These are phyloP conservation scores for Lactarius tabidus DNA, from an alignment of 768 basidiomycete genomes.

Conservation along the genomic window DNA sequence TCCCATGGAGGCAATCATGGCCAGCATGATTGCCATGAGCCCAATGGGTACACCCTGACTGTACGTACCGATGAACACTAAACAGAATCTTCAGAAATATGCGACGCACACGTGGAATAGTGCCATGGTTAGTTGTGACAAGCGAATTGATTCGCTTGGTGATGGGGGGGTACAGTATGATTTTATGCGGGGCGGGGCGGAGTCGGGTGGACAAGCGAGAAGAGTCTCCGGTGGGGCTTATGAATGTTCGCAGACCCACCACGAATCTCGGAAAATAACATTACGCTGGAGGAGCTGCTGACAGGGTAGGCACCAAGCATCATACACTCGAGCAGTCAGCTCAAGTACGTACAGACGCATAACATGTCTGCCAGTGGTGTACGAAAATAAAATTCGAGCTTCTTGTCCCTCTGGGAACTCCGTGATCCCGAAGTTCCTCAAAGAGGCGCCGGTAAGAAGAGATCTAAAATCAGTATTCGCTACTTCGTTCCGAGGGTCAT, in stretches of 20 bases:
- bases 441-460: not conserved
- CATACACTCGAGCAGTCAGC: not conserved
- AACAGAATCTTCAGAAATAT: not conserved
- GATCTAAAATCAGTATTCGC: not conserved
- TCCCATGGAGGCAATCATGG: conserved; percentile 66
- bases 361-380: not conserved
- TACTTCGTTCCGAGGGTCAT: not conserved
- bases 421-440: not conserved
- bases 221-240: not conserved
- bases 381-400: not conserved
- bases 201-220: not conserved
- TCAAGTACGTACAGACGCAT: no score
- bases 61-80: conserved; percentile 6
- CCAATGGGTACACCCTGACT: conserved; percentile 62
- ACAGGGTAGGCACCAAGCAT: not conserved
- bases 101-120: conserved; percentile 31
- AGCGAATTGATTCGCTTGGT: not conserved
- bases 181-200: not conserved
- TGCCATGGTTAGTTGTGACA: conserved; percentile 27
- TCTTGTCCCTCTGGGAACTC: not conserved
- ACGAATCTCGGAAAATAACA: conserved; percentile 4
- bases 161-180: not conserved
- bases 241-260: not conserved
- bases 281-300: not conserved
- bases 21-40: conserved; percentile 58